These are phyloP conservation scores for Rhizoctonia solani DNA, from an alignment of 1,284 basidiomycete genomes.

Conservation along the genomic window DNA sequence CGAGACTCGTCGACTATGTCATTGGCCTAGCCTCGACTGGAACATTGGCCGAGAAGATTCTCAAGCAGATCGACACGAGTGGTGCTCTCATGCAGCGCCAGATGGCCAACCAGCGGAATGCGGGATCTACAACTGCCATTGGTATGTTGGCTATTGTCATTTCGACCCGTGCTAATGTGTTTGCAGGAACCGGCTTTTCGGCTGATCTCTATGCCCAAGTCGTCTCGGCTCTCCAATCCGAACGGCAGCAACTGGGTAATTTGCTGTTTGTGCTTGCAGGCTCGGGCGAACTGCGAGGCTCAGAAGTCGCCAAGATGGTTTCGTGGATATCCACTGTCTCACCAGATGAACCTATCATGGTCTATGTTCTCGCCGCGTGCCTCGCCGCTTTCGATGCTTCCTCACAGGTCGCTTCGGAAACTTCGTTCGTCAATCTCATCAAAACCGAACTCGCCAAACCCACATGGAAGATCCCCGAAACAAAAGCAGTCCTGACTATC, in stretches of 20 bases:
- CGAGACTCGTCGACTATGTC: conserved; percentile 40
- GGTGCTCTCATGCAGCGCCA: conserved; percentile 37
- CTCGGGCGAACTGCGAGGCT: conserved; percentile 61
- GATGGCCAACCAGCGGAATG: conserved; percentile 46
- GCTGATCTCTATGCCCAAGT: conserved; percentile 64
- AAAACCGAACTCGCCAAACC: conserved; percentile 40
- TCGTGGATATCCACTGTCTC: conserved; percentile 64
- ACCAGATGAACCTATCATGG: conserved; percentile 66
- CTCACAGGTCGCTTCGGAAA: conserved; percentile 38
- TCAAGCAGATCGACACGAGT: conserved; percentile 65
- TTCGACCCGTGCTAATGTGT: not conserved
- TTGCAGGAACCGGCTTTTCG: conserved; percentile 53
- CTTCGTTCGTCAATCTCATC: conserved; percentile 40
- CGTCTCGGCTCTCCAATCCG: conserved; percentile 70
- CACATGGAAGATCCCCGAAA: conserved; percentile 70
- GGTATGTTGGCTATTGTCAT: conserved; percentile 58
- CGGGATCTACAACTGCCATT: conserved; percentile 65
- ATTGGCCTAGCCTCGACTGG: conserved; percentile 42
- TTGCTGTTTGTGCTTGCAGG: conserved; percentile 65
- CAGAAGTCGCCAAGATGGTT: conserved; percentile 62
- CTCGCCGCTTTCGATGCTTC: conserved; percentile 68
- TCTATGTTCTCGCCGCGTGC: conserved; percentile 71
- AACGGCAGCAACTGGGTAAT: conserved; percentile 66
- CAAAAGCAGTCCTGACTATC: conserved; percentile 76
- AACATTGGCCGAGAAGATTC: conserved; percentile 58